A percentile compares a stretch with the other conserved stretches of the same genome.
phyloP scores from a whole-genome alignment of 345 rosid genomes.

The Moricandia arvensis region DNA sequence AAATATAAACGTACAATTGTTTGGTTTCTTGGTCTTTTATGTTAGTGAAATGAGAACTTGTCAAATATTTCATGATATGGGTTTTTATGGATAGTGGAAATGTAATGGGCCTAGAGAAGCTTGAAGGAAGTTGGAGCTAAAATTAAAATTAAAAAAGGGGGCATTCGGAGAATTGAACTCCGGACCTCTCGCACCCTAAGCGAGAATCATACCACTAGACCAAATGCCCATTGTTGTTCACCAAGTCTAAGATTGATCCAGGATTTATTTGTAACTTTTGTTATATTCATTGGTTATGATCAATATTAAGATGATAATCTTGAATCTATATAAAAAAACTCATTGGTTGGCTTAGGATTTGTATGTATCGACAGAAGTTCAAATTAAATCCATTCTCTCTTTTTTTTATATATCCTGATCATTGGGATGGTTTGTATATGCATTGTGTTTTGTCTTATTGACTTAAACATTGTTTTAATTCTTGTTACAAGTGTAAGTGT shows the following conservation, averaged over 20 bases:
- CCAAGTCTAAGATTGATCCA: background rate
- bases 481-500: background rate
- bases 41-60: background rate
- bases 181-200: constrained; percentile 89
- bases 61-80: background rate
- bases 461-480: background rate
- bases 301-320: background rate
- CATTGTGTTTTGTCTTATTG: background rate
- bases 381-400: background rate
- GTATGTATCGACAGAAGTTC: background rate
- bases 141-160: background rate
- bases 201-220: constrained; percentile 93
- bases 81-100: background rate
- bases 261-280: background rate
- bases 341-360: background rate
- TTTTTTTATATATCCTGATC: background rate
- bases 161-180: constrained; percentile 49
- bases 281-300: background rate
- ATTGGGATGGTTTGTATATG: background rate
- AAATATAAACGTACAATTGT: background rate
- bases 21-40: background rate
- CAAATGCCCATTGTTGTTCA: constrained; percentile 53
- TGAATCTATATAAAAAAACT: background rate
- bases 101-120: background rate
- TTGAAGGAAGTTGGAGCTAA: background rate